A percentile compares a stretch with the other conserved stretches of the same genome.
Evolutionary conservation across 805 yeast species (phyloP).

Genomic region (Pichia cabralensis): DNA sequence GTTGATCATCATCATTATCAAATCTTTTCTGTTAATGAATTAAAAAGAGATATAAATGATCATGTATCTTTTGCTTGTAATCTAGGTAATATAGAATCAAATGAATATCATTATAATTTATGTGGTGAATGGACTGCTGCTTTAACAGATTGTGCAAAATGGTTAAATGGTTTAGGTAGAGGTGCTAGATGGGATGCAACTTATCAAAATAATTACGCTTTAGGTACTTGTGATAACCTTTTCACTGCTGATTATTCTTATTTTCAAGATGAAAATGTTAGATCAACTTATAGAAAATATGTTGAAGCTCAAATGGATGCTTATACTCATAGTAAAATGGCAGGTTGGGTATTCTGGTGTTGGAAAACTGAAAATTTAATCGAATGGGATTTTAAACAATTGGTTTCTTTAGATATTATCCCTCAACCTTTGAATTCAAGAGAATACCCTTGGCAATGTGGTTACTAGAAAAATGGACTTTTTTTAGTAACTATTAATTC

Average conservation of each 20-base stretch:
- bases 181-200: conserved; percentile 77
- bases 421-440: conserved; percentile 59
- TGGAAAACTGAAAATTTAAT: conserved; percentile 78
- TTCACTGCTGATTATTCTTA: conserved; percentile 30
- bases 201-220: conserved; percentile 27
- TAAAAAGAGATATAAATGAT: conserved; percentile 47
- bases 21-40: conserved; percentile 60
- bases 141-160: conserved; percentile 78
- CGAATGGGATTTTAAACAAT: conserved; percentile 77
- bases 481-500: no score
- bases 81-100: conserved; percentile 27
- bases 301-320: conserved; percentile 91
- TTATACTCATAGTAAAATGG: conserved; percentile 36
- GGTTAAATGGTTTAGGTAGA: conserved; percentile 80
- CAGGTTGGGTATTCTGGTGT: conserved; percentile 92
- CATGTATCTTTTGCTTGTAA: conserved; percentile 52
- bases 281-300: conserved; percentile 50
- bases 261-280: conserved; percentile 50
- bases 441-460: conserved; percentile 24
- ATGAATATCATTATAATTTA: conserved; percentile 63
- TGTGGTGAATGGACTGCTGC: conserved; percentile 92
- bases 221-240: conserved; percentile 55
- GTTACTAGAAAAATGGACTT: no score
- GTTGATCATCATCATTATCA: conserved; percentile 90
- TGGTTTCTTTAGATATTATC: conserved; percentile 51